These are phyloP conservation scores for Coccomyxa sp. DNA, from an alignment of 139 green algal genomes.

Conservation along the genomic window DNA sequence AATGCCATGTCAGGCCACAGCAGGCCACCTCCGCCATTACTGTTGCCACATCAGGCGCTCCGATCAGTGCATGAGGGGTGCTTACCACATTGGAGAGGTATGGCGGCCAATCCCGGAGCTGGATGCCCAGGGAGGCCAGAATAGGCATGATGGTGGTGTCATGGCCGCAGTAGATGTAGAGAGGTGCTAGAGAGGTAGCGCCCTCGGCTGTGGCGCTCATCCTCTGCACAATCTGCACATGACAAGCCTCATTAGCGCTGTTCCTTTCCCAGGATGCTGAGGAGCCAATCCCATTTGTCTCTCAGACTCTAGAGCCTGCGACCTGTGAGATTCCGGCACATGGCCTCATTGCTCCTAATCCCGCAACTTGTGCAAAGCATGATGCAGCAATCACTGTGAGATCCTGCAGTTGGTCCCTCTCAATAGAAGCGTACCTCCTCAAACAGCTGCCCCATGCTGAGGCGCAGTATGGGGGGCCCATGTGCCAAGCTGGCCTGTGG, in stretches of 20 bases:
- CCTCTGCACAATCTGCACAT: slow-evolving; percentile 34
- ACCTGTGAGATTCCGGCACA: background rate
- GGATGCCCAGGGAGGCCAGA: slow-evolving; percentile 50
- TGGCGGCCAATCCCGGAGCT: slow-evolving; percentile 51
- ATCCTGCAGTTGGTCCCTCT: background rate
- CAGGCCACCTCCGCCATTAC: too few species aligned
- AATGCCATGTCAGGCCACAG: too few species aligned
- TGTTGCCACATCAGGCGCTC: too few species aligned
- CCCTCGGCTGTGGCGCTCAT: slow-evolving; percentile 38
- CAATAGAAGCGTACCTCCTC: slow-evolving; percentile 5
- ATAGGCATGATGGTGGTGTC: slow-evolving; percentile 72
- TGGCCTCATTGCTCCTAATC: background rate
- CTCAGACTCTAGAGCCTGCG: background rate
- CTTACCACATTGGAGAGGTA: slow-evolving; percentile 42
- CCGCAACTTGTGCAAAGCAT: background rate
- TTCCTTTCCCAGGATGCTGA: background rate
- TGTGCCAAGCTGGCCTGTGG: slow-evolving; percentile 28
- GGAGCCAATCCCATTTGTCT: background rate
- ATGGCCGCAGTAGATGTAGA: slow-evolving; percentile 68
- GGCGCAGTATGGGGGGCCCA: slow-evolving; percentile 41
- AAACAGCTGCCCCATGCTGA: slow-evolving; percentile 60
- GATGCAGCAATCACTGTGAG: background rate
- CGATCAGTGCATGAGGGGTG: background rate
- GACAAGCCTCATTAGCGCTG: background rate
- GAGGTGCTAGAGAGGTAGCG: background rate